Base-by-base conservation (phyloP, 2,329 filamentous ascomycete genomes). In the Helminthosporium solani region DNA sequence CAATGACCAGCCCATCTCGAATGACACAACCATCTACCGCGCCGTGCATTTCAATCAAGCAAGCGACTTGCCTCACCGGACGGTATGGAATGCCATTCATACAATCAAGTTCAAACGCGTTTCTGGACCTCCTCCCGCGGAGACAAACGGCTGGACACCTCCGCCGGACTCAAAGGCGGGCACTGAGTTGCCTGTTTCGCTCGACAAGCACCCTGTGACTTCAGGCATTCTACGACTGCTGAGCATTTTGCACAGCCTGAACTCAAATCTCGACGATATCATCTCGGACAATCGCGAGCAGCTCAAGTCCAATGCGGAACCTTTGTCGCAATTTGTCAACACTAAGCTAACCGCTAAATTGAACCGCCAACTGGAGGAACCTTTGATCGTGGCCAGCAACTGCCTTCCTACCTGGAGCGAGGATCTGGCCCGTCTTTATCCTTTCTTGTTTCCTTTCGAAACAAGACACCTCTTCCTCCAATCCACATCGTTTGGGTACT, bases 291-390 rank as follows among this genome's bases (percentile, higher is more conserved):
- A 87, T 60, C 87, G 87, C 61, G 84, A 85, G 42, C 74, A 81
- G 2, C 72, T 87, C 47, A 84, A 83, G 51, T 75, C 95, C 21
- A 88, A 88, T 40, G 79, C 85, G 1, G 92, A 97, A 70, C 88
- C 92, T 0, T 72, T 95, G 37, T 86, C 91, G 2, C 91, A 97
- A 58, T 99, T 99, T 60, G 94, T 99, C 72, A 99, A 99, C 66
- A 96, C 94, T 0, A 99, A 99, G 70, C 81, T 99, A 30, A 99
- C 94, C 0, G 95, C 94, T 1, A 99, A 99, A 74, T 81, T 99
- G 46, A 99, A 99, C 65, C 86, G 94, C 21, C 95, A 99, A 68
- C 76, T 99, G 11, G 94, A 99, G 66, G 95, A 99, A 72, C 94
- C 94, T 8, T 75, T 99, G 53, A 95, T 99, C 54, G 94, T 99